Evolutionary conservation across 2,329 filamentous ascomycete species (phyloP), one percentile per base, ranked within the genome.

Genomic region (Parasarocladium wereldwijsianum): DNA sequence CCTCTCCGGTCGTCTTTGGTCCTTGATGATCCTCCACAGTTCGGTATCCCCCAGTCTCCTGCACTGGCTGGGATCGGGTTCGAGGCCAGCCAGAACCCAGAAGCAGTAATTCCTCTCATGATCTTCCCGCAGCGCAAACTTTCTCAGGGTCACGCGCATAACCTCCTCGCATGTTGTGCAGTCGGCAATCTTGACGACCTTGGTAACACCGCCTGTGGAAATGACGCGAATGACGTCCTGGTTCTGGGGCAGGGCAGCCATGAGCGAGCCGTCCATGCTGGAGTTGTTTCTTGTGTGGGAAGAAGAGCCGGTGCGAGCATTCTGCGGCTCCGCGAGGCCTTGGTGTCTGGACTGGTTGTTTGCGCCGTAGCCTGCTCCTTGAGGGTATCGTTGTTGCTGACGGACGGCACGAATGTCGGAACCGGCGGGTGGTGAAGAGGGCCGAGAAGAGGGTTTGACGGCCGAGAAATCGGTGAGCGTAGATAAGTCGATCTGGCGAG

Each of bases 81-180:
- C 84, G 22, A 84, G 62, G 29, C 86, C 87, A 40, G 83, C 77
- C 34, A 96, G 64, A 1, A 93, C 78, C 63, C 90, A 96, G 58
- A 98, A 96, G 59, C 86, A 94, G 57, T 93, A 96, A 46, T 92
- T 93, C 44, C 85, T 74, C 49, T 90, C 81, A 45, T 94, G 85
- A 38, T 87, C 82, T 47, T 93, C 85, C 14, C 85, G 81, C 17
- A 93, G 66, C 23, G 76, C 75, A 38, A 93, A 82, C 51, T 96
- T 96, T 41, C 79, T 74, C 25, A 96, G 58, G 0, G 90, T 93
- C 36, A 83, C 79, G 26, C 85, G 69, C 62, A 94, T 87, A 31
- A 96, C 82, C 41, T 96, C 85, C 45, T 94, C 90, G 36, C 84
- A 81, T 5, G 80, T 90, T 46, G 76, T 85, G 64, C 86, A 94